Base-by-base conservation (phyloP, 768 basidiomycete genomes). In the Boletus fagicola region DNA sequence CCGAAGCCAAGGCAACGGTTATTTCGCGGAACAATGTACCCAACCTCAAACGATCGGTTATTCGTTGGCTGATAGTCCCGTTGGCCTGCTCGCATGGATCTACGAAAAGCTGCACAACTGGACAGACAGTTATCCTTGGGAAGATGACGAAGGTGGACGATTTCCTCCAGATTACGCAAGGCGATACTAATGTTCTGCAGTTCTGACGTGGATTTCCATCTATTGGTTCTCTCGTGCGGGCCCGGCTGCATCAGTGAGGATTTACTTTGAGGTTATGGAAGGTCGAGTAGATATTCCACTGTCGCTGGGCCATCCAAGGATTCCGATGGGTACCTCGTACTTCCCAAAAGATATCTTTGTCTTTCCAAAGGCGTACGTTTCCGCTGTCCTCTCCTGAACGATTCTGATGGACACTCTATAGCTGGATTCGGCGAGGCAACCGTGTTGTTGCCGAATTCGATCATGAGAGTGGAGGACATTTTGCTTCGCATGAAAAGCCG, bases 201-300 rank as follows among this genome's bases (percentile, higher is more conserved):
- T 36, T 36, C 15, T 36, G 35, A 36, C 35, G 35, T 86, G 83
- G 83, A 66, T 83, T 24, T 84, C 82, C 2, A 74, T 83, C 20
- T 83, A 79, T 62, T 81, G 76, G 74, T 84, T 85, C 68, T 84
- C 83, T n/a, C 77, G 78, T 13, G 75, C 78, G 0, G 83, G 83
- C 0, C 83, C 85, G 5, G 77, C 83, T 2, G 81, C 84, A 0
- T 79, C 84, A 0, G 31, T 78, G 16, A 74, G 83, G 16, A 84
- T 84, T 28, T 86, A 86, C 67, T 85, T 79, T 63, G 86, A 86
- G 65, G 60, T 59, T n/a, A 60, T 68, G 46, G 12, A 51, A 2
- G 56, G 55, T 20, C 39, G 26, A 31, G 8, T 18, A 12, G 18
- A 43, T 12, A 40, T 22, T 11, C 40, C 33, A 7, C 8, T 16